phyloP scores from a whole-genome alignment of 2,329 filamentous ascomycete genomes.

The Ophiocordyceps robertsii region DNA sequence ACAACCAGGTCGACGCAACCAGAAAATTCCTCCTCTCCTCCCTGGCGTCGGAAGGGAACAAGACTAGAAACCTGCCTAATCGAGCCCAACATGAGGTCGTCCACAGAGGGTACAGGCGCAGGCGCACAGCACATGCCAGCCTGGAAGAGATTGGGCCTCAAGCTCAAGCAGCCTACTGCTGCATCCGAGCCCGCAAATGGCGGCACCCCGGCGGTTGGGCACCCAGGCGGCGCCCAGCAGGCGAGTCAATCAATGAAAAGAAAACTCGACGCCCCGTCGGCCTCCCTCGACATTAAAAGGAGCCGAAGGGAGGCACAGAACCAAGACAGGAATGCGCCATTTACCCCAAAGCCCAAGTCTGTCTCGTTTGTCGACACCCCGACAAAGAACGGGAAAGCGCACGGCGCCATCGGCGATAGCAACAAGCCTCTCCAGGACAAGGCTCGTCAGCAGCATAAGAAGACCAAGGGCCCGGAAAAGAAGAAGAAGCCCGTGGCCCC shows the following conservation, averaged over 20 bases:
- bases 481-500: slow-evolving; percentile 23
- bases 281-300: slow-evolving; percentile 19
- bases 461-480: slow-evolving; percentile 24
- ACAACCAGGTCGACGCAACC: not conserved
- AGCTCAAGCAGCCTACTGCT: slow-evolving; percentile 35
- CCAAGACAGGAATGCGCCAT: slow-evolving; percentile 12
- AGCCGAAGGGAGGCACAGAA: slow-evolving; percentile 16
- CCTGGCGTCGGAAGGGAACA: slow-evolving; percentile 1
- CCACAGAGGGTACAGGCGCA: slow-evolving; percentile 26
- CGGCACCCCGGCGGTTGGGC: slow-evolving; percentile 20
- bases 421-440: slow-evolving; percentile 19
- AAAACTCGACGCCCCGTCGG: slow-evolving; percentile 22
- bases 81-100: slow-evolving; percentile 25
- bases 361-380: slow-evolving; percentile 34
- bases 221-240: slow-evolving; percentile 19
- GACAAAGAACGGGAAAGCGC: slow-evolving; percentile 17
- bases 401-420: slow-evolving; percentile 8
- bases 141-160: slow-evolving; percentile 51
- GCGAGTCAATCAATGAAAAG: slow-evolving; percentile 22
- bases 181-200: slow-evolving; percentile 16
- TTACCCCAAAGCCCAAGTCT: slow-evolving; percentile 28
- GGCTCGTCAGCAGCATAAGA: slow-evolving; percentile 11
- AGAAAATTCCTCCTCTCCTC: not conserved
- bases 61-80: slow-evolving; percentile 7
- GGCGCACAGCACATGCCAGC: slow-evolving; percentile 36